Percentiles rank a stretch among this genome's conserved stretches.
phyloP scores from a whole-genome alignment of 257 asterid species.

The Penstemon newberryi region DNA sequence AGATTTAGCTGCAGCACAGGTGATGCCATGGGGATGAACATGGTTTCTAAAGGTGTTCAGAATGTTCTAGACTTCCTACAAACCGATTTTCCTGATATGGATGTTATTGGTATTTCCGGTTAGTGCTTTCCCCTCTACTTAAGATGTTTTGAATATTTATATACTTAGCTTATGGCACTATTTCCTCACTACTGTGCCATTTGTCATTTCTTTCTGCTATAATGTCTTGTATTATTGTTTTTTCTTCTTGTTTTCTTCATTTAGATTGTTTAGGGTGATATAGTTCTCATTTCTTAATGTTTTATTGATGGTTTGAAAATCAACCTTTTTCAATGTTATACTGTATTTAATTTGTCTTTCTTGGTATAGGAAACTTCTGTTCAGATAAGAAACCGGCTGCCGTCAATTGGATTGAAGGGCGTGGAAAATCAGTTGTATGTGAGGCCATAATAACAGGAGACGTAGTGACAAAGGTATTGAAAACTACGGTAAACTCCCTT shows the following conservation, averaged over 20 bases:
- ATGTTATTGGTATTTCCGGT: conserved; percentile 86
- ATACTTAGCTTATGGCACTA: not conserved
- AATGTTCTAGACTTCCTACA: conserved; percentile 73
- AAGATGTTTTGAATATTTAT: not conserved
- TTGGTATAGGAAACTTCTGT: conserved; percentile 73
- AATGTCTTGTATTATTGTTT: not conserved
- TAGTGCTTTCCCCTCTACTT: conserved; percentile 23
- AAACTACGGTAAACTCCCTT: conserved; percentile 67
- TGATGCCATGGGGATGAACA: conserved; percentile 98
- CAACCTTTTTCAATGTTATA: not conserved
- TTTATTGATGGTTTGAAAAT: not conserved
- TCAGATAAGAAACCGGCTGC: conserved; percentile 96
- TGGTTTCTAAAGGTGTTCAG: conserved; percentile 93
- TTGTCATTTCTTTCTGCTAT: not conserved
- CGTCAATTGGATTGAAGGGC: conserved; percentile 91
- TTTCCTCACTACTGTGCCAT: no score
- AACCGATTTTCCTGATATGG: conserved; percentile 83
- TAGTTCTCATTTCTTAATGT: not conserved
- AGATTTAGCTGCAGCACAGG: conserved; percentile 83
- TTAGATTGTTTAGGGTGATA: conserved; percentile 12
- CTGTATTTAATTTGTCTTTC: conserved; percentile 17
- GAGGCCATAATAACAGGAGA: conserved; percentile 70
- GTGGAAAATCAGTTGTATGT: conserved; percentile 92
- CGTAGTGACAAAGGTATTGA: conserved; percentile 70
- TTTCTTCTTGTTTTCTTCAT: not conserved